phyloP scores from a whole-genome alignment of 805 yeast species.

The Cyberlindnera mississippiensis region DNA sequence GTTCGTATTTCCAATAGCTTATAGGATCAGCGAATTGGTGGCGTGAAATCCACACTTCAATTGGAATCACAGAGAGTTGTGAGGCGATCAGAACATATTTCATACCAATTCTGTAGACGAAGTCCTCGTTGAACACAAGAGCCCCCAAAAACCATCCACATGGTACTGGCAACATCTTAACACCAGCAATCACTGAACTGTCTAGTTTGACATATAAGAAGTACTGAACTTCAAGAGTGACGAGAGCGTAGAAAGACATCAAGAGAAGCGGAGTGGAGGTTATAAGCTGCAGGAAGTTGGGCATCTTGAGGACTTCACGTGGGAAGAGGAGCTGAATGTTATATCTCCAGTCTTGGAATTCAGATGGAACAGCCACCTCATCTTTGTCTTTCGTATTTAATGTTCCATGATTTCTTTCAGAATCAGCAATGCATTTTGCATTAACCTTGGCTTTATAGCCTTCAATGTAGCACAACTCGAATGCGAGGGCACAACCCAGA shows the following conservation, averaged over 20 bases:
- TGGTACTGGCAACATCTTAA: conserved; percentile 34
- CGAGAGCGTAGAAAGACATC: conserved; percentile 21
- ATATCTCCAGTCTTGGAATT: conserved; percentile 8
- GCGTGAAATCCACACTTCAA: conserved; percentile 20
- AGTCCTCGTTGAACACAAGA: conserved; percentile 22
- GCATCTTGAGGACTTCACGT: conserved; percentile 24
- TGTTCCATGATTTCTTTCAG: neutral
- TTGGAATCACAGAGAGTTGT: conserved; percentile 15
- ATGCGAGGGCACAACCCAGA: conserved; percentile 26
- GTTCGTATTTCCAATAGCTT: conserved; percentile 29
- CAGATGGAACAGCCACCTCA: neutral
- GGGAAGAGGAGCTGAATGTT: conserved; percentile 29
- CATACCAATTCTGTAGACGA: conserved; percentile 25
- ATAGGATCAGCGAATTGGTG: neutral
- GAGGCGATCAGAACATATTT: conserved; percentile 17
- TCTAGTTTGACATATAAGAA: conserved; percentile 27
- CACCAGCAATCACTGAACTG: conserved; percentile 33
- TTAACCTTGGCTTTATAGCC: conserved; percentile 13
- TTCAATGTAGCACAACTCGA: conserved; percentile 29
- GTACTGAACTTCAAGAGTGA: conserved; percentile 26
- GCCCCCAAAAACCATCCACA: conserved; percentile 32
- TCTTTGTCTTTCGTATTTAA: neutral
- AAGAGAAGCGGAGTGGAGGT: conserved; percentile 21
- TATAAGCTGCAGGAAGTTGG: conserved; percentile 27
- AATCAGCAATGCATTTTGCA: neutral